These are phyloP conservation scores for Neonectria magnoliae DNA, from an alignment of 2,329 filamentous ascomycete genomes.

Conservation along the genomic window DNA sequence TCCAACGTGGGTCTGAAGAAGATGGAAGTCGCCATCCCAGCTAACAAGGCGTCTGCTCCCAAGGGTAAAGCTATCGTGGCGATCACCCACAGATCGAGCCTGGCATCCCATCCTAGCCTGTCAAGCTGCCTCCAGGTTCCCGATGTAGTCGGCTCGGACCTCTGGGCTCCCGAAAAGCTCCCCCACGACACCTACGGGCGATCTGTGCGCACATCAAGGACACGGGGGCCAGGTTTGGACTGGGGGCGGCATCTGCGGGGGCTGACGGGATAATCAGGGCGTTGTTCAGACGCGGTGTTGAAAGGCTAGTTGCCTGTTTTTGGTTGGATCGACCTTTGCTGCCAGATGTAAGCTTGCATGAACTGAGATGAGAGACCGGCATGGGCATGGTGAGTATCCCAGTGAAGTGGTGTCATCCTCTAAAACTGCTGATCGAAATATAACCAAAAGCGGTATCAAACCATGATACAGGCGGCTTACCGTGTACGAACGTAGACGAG, in stretches of 20 bases:
- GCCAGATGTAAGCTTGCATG: neutral
- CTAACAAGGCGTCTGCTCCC: slow-evolving; percentile 32
- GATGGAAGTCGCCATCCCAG: slow-evolving; percentile 30
- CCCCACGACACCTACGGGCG: slow-evolving; percentile 16
- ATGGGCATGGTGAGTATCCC: neutral
- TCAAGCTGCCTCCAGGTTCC: slow-evolving; percentile 4
- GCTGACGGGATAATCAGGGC: neutral
- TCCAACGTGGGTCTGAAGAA: neutral
- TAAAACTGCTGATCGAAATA: slow-evolving; percentile 20
- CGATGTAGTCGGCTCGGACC: slow-evolving; percentile 5
- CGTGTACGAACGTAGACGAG: neutral
- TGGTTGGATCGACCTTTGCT: neutral
- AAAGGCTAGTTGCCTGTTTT: slow-evolving; percentile 16
- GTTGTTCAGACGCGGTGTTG: neutral
- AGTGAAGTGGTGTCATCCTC: slow-evolving; percentile 9
- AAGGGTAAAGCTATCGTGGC: slow-evolving; percentile 15
- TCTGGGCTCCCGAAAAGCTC: neutral
- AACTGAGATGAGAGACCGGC: neutral
- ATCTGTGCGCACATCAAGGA: neutral
- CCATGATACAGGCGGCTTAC: neutral
- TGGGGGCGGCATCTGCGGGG: neutral
- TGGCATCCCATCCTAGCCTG: slow-evolving; percentile 1
- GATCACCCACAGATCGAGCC: slow-evolving; percentile 19
- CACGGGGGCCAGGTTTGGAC: neutral
- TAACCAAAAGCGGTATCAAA: neutral